phyloP scores from a whole-genome alignment of 768 basidiomycete species.

The Candolleomyces efflorescens region DNA sequence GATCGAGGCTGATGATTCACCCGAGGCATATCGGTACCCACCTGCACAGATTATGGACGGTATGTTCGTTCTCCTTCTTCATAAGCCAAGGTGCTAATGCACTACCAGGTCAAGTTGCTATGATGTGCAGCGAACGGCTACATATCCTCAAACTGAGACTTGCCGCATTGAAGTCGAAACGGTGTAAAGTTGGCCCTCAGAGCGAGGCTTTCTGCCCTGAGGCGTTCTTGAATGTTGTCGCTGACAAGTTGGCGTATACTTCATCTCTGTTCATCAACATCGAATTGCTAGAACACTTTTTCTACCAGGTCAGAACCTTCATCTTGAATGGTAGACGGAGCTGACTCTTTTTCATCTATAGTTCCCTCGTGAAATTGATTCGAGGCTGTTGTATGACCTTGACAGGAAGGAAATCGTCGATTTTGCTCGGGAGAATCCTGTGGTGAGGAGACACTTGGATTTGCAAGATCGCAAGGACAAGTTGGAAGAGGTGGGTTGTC shows the following conservation, averaged over 20 bases:
- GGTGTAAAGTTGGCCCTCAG: constrained; percentile 84
- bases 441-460: constrained; percentile 82
- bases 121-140: constrained; percentile 80
- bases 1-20: constrained; percentile 31
- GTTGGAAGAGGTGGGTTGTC: constrained; percentile 74
- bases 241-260: constrained; percentile 94
- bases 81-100: no score
- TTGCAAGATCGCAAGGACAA: constrained; percentile 97
- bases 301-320: constrained; percentile 72
- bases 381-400: constrained; percentile 88
- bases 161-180: constrained; percentile 80
- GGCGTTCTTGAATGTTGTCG: constrained; percentile 93
- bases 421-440: constrained; percentile 95
- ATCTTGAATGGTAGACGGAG: neutral
- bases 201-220: constrained; percentile 93
- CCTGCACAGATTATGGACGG: constrained; percentile 92
- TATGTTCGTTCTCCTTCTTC: constrained; percentile 30
- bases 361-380: constrained; percentile 98
- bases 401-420: constrained; percentile 83
- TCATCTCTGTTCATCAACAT: constrained; percentile 99
- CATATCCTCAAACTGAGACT: constrained; percentile 82
- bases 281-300: constrained; percentile 96
- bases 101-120: constrained; percentile 95
- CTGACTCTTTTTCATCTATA: constrained; percentile 22
- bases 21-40: constrained; percentile 85